phyloP scores from a whole-genome alignment of 2,329 filamentous ascomycete genomes.

The Aspergillus transmontanensis region DNA sequence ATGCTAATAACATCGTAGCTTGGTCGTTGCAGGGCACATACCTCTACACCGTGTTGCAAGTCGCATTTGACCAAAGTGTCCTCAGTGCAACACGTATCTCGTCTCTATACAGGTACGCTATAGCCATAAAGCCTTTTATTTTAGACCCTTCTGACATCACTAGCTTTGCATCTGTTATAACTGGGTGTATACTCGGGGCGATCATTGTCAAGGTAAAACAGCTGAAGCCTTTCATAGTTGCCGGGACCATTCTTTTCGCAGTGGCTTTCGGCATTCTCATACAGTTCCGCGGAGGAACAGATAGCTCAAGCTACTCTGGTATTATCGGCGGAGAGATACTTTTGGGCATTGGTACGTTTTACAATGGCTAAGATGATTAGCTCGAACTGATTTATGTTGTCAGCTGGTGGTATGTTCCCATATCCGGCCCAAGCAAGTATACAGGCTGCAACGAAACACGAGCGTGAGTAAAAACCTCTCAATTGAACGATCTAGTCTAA shows the following conservation, averaged over 20 bases:
- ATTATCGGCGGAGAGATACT: slow-evolving; percentile 65
- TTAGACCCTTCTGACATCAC: neutral
- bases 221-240: slow-evolving; percentile 66
- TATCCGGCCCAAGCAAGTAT: slow-evolving; percentile 56
- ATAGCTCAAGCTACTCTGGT: slow-evolving; percentile 51
- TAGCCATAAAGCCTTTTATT: neutral
- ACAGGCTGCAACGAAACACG: slow-evolving; percentile 54
- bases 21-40: slow-evolving; percentile 68
- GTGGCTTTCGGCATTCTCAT: slow-evolving; percentile 69
- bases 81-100: slow-evolving; percentile 60
- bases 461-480: slow-evolving; percentile 34
- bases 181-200: slow-evolving; percentile 59
- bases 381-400: neutral
- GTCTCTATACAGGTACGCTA: slow-evolving; percentile 55
- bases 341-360: slow-evolving; percentile 55
- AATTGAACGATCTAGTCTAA: neutral
- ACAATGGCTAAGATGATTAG: too few species aligned
- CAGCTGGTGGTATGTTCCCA: slow-evolving; percentile 62
- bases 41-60: slow-evolving; percentile 63
- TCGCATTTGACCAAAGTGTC: slow-evolving; percentile 63
- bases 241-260: slow-evolving; percentile 62
- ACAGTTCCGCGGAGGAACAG: slow-evolving; percentile 59
- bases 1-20: slow-evolving; percentile 24
- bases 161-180: slow-evolving; percentile 58
- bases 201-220: slow-evolving; percentile 61